Base-by-base conservation (phyloP, 192 early-diverging fungal species). In the Lobosporangium transversale region DNA sequence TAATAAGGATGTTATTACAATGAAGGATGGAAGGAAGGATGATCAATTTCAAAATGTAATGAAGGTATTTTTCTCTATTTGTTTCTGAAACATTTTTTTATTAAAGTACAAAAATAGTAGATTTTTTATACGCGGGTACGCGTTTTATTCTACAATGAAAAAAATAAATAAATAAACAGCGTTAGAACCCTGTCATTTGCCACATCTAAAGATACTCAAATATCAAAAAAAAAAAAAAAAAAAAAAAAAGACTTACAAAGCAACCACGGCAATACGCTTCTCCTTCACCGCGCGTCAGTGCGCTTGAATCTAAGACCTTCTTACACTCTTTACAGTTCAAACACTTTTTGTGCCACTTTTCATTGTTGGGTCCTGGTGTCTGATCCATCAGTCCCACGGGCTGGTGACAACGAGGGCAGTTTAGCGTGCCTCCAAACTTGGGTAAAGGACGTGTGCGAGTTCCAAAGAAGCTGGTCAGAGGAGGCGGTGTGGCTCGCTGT, bases 301-400 rank as follows among this genome's bases (percentile, higher is more conserved):
- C 82, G 44, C 68, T 79, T 20, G 85, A 86, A 53, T 86, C 85
- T 30, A 86, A 43, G 12, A 73, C 71, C 49, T 86, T 86, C 31
- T 71, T 82, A 45, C 85, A 86, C 1, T 73, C 81, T 21, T 51
- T 66, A 40, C 85, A 86, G 6, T 65, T 64, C 35, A 86, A 48
- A 37, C 85, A 86, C 53, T 82, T 86, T 48, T 86, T 86, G 32
- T 86, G 85, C 85, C 85, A 86, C 53, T 81, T 71, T 24, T 71
- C 83, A 17, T 70, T 69, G 33, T 70, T 63, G 12, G 85, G 85
- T 31, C 85, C 85, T 8, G 82, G 79, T 1, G 73, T 79, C 56
- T 84, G 73, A 31, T 86, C 85, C 74, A 84, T 79, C 51, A 86
- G 69, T 0, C 80, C 78, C 33, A 86, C 81, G 11, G 74, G 59